Evolutionary conservation across 345 rosid species (phyloP), one percentile per base, ranked within the genome.

Genomic region (Citrus australasica): DNA sequence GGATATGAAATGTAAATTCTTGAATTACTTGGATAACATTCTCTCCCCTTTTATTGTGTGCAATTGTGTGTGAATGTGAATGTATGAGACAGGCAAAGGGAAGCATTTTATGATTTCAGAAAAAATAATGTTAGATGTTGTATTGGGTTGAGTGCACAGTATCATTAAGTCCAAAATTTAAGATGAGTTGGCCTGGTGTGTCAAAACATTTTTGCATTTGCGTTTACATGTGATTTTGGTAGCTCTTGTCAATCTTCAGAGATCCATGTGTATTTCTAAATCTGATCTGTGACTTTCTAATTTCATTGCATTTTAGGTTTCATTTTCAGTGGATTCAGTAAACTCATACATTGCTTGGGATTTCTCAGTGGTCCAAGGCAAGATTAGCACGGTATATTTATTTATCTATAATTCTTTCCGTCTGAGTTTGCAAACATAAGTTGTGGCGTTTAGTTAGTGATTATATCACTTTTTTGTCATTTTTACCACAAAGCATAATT

Each of bases 291-390:
- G 67, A 27, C 65, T 32, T 71, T 71, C 24, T 53, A 63, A 69
- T 42, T 76, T 61, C 71, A 46, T 76, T 56, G 22, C 60, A 72
- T 83, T 83, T 80, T 75, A 93, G 99, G 90, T 95, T 70, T 88
- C 89, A n/a, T 78, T 95, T 84, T 71, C 78, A 7, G 99, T 93
- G 89, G 99, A 95, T 69, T 87, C 98, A 2, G 80, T 92, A 76
- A 95, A 95, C 86, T 95, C 99, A 0, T 95, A 92, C 79, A 89
- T 95, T 80, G 99, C 97, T 78, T 95, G 99, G 99, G 98, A 95
- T 87, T 95, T 93, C 86, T 87, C 91, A 71, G 62, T 95, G 86
- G 81, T 85, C 51, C 99, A 91, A 87, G 94, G 98, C 82, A 93
- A 90, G 86, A 85, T 93, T 59, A 95, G 75, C 83, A 65, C 89